Evolutionary conservation across 2,329 filamentous ascomycete genomes (phyloP), one percentile per base, ranked within the genome.

Genomic region (Fusarium sp.): DNA sequence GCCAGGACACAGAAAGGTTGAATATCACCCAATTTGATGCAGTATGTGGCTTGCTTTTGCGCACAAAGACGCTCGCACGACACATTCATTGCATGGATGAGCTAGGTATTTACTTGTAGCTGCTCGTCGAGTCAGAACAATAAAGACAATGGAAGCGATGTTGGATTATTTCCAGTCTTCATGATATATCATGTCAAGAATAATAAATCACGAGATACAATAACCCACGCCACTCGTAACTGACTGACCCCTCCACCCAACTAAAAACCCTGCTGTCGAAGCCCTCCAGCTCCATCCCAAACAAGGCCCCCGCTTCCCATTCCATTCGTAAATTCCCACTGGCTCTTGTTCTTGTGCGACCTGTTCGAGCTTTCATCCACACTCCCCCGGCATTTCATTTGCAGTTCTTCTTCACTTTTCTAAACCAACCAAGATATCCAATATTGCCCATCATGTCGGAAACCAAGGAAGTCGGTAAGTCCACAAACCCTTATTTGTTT

Each of bases 381-480:
- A 47, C 46, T 53, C 32, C 63, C 65, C 51, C 52, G 40, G 59
- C 52, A 60, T 52, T 60, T 57, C 52, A 60, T 52, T 60, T 57
- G 62, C 51, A 66, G 54, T 66, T 64, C 62, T 65, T 57, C 53
- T 35, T 62, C 61, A 59, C 45, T 46, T 43, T 60, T 65, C 54
- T 52, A 49, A 66, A 53, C 51, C 61, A 59, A 42, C 46, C 50
- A 54, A 54, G 54, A 47, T 41, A 72, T 39, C 57, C 45, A 58
- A 62, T 58, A 56, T 63, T 70, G 72, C 71, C 73, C 76, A 79
- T 72, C 69, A 79, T 80, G 77, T 77, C 79, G 70, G 79, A 81
- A 52, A 73, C 76, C 29, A 81, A 81, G 75, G 79, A 78, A 60
- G 67, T 76, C 63, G 80, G 79, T 82, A 72, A 65, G 78, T 76